Evolutionary conservation across 2,329 filamentous ascomycete genomes (phyloP).

Genomic region (Fusarium sp.): DNA sequence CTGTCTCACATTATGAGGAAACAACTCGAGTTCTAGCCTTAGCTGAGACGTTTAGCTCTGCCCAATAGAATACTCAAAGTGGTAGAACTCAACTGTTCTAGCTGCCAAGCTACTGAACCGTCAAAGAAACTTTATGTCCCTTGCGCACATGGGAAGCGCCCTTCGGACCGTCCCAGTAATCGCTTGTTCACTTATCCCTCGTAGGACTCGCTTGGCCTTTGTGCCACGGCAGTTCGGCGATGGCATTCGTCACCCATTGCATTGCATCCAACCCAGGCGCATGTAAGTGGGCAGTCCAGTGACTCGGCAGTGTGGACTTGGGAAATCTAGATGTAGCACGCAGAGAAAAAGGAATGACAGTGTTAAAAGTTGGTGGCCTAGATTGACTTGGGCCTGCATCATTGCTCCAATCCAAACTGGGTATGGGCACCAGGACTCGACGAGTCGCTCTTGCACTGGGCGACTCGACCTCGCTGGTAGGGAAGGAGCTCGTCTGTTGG

Average conservation of each 20-base stretch:
- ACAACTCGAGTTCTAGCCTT: slow-evolving; percentile 19
- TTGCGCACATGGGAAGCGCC: slow-evolving; percentile 25
- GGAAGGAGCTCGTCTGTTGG: slow-evolving; percentile 20
- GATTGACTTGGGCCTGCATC: slow-evolving; percentile 24
- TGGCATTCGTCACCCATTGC: slow-evolving; percentile 16
- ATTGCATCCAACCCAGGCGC: slow-evolving; percentile 12
- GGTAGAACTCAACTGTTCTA: slow-evolving; percentile 12
- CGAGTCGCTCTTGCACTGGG: slow-evolving; percentile 28
- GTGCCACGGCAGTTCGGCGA: slow-evolving; percentile 18
- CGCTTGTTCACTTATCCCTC: slow-evolving; percentile 5
- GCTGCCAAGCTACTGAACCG: slow-evolving; percentile 4
- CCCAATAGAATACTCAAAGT: slow-evolving; percentile 22
- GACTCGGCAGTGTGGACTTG: slow-evolving; percentile 1
- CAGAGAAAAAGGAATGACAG: slow-evolving; percentile 2
- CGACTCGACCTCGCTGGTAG: slow-evolving; percentile 5
- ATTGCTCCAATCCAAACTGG: slow-evolving; percentile 35
- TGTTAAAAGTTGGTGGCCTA: slow-evolving; percentile 9
- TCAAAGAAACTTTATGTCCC: slow-evolving; percentile 27
- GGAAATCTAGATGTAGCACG: slow-evolving; percentile 21
- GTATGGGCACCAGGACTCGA: slow-evolving; percentile 20
- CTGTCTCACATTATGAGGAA: slow-evolving; percentile 34
- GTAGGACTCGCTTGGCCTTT: slow-evolving; percentile 17
- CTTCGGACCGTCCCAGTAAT: slow-evolving; percentile 21
- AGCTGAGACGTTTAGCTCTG: slow-evolving; percentile 22
- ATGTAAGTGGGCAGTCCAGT: slow-evolving; percentile 16